These are phyloP conservation scores for Athelia psychrophila DNA, from an alignment of 1,284 basidiomycete genomes.

Conservation along the genomic window DNA sequence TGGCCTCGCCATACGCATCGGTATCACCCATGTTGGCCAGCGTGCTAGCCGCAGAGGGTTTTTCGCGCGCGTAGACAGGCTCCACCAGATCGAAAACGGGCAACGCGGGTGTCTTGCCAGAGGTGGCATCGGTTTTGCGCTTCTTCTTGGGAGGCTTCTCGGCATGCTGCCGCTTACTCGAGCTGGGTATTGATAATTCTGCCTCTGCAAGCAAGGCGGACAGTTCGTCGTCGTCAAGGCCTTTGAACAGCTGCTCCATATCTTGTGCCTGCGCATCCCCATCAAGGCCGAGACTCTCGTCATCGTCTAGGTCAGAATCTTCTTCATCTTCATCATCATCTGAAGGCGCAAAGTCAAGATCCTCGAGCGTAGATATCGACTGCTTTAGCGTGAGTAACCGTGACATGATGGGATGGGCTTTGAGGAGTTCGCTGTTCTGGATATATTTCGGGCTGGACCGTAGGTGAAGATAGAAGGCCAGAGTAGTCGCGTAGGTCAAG, in stretches of 20 bases:
- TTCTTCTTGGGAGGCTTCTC: conserved; percentile 35
- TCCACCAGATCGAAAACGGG: conserved; percentile 72
- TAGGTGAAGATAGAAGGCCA: conserved; percentile 93
- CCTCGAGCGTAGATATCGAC: conserved; percentile 79
- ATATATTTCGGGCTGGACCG: conserved; percentile 67
- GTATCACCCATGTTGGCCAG: conserved; percentile 24
- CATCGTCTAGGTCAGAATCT: conserved; percentile 30
- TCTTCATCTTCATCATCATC: conserved; percentile 36
- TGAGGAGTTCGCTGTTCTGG: conserved; percentile 60
- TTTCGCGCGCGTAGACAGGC: conserved; percentile 56
- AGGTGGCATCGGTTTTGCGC: conserved; percentile 24
- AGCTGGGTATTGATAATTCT: conserved; percentile 15
- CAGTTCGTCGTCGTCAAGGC: conserved; percentile 53
- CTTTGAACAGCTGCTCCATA: conserved; percentile 23
- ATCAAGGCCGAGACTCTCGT: conserved; percentile 28
- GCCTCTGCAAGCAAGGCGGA: conserved; percentile 54
- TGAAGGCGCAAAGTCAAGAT: conserved; percentile 67
- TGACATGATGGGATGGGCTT: conserved; percentile 75
- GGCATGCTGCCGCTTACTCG: conserved; percentile 3
- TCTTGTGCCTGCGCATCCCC: conserved; percentile 22
- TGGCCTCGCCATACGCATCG: conserved; percentile 77
- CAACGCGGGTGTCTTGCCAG: conserved; percentile 18
- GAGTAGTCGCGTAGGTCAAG: conserved; percentile 85
- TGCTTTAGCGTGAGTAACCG: conserved; percentile 88
- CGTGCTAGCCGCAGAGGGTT: conserved; percentile 23